Evolutionary conservation across 2,329 filamentous ascomycete genomes (phyloP), one percentile per base, ranked within the genome.

Genomic region (Fusarium marasasianum): DNA sequence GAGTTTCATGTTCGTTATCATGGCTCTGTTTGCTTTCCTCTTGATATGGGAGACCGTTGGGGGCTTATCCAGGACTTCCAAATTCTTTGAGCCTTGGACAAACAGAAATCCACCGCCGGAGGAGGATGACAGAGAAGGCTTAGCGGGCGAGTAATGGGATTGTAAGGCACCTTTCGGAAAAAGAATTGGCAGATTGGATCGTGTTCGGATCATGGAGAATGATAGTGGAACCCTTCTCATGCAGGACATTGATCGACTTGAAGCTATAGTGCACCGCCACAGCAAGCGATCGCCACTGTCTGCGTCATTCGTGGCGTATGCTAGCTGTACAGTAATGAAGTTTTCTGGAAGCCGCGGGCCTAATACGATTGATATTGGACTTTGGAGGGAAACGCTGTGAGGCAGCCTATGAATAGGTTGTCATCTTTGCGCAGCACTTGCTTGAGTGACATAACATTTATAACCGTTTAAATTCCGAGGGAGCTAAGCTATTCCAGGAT

Each of bases 41-140:
- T 72, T 84, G 8, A 71, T 86, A 15, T 86, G 84, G 84, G 85
- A 86, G 76, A 86, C 83, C 26, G 63, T 86, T 12, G 81, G 81
- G 4, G 81, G 81, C 2, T 40, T 83, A 40, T 74, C 78, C 15
- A 80, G 76, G 60, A 76, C 76, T 5, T 76, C 80, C 0, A 68
- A 68, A 24, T 26, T 82, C 7, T 81, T 82, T 69, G 81, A 83
- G 70, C 80, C 81, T 22, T 83, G 81, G 81, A 76, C 68, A 4
- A 63, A 78, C 33, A 71, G 73, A 8, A 56, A 81, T 53, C 76
- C 80, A 3, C 81, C 81, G 6, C 38, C 66, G 12, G 78, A 79
- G 43, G 73, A 77, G 11, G 69, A 79, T 51, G 67, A 74, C 14
- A 73, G 61, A 31, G 71, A 73, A 55, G 63, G 66, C 22, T 44